phyloP scores from a whole-genome alignment of 352 stramenopile species.

The Phytophthora pseudosyringae region DNA sequence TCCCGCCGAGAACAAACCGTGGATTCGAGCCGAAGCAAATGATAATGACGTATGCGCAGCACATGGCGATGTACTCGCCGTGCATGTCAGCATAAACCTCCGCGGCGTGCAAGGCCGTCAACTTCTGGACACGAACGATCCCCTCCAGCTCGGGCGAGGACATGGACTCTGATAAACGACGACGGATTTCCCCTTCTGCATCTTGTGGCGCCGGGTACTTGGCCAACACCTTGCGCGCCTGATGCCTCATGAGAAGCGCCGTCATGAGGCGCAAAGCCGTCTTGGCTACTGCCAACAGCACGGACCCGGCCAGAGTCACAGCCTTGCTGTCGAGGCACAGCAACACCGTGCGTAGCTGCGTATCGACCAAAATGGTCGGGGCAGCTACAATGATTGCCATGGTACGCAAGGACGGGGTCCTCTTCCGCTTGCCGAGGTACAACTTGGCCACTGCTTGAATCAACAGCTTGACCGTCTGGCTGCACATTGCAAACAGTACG shows the following conservation, averaged over 20 bases:
- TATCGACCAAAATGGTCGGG: slow-evolving; percentile 38
- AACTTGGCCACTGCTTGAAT: slow-evolving; percentile 34
- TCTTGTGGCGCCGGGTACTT: slow-evolving; percentile 17
- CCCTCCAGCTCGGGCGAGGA: slow-evolving; percentile 18
- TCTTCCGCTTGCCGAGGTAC: slow-evolving; percentile 23
- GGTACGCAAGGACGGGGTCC: slow-evolving; percentile 19
- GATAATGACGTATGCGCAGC: slow-evolving; percentile 34
- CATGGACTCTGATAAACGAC: neutral
- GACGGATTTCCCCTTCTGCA: neutral
- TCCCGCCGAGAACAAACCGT: slow-evolving; percentile 19
- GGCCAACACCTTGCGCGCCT: slow-evolving; percentile 4
- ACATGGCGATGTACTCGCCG: slow-evolving; percentile 57
- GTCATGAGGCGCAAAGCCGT: slow-evolving; percentile 16
- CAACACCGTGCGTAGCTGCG: slow-evolving; percentile 35
- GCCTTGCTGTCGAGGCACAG: slow-evolving; percentile 31
- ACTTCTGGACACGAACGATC: slow-evolving; percentile 27
- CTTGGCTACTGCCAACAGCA: slow-evolving; percentile 28
- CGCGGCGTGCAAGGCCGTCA: slow-evolving; percentile 39
- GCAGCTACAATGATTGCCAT: slow-evolving; percentile 38
- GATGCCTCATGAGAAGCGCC: slow-evolving; percentile 11
- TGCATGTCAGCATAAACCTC: slow-evolving; percentile 62
- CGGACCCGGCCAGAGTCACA: slow-evolving; percentile 16
- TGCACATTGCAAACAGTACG: slow-evolving; percentile 25
- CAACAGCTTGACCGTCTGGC: slow-evolving; percentile 19
- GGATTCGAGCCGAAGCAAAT: slow-evolving; percentile 29